Evolutionary conservation across 768 basidiomycete species (phyloP).

Genomic region (Amanita polypyramis): DNA sequence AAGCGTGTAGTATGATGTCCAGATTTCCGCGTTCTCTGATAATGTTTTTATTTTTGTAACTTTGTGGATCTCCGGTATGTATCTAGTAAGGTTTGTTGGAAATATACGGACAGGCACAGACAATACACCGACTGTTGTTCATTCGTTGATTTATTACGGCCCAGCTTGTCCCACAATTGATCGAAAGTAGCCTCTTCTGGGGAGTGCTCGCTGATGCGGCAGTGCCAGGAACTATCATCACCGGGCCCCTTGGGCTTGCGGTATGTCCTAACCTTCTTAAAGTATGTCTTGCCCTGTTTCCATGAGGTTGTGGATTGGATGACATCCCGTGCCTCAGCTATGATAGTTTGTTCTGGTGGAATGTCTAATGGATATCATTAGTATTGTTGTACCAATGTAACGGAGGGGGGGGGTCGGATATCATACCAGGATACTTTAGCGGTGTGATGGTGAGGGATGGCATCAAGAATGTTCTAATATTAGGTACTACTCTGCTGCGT

Average conservation of each 20-base stretch:
- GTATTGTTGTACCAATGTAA: no score
- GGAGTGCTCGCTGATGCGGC: constrained; percentile 55
- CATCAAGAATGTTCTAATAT: background rate
- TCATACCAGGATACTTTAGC: constrained; percentile 18
- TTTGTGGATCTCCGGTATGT: constrained; percentile 53
- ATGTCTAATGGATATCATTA: background rate
- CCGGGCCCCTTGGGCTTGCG: constrained; percentile 38
- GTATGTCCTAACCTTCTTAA: constrained; percentile 46
- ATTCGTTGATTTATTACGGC: constrained; percentile 52
- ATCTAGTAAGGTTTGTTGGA: constrained; percentile 31
- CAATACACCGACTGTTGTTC: constrained; percentile 48
- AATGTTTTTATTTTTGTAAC: constrained; percentile 51
- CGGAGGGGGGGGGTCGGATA: background rate
- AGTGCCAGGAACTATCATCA: constrained; percentile 59
- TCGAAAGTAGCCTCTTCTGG: constrained; percentile 63
- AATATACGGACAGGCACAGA: background rate
- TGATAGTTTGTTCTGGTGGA: constrained; percentile 35
- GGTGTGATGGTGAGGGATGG: constrained; percentile 17
- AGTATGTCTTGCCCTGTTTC: constrained; percentile 58
- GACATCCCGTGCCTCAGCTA: constrained; percentile 42
- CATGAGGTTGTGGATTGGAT: constrained; percentile 48
- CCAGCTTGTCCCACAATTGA: constrained; percentile 61
- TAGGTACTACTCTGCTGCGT: background rate
- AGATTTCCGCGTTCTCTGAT: constrained; percentile 54
- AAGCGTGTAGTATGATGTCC: constrained; percentile 68